Percentiles rank a stretch among this genome's conserved stretches.
phyloP scores from a whole-genome alignment of 1,284 basidiomycete genomes.

The Boletus semigastroideus region DNA sequence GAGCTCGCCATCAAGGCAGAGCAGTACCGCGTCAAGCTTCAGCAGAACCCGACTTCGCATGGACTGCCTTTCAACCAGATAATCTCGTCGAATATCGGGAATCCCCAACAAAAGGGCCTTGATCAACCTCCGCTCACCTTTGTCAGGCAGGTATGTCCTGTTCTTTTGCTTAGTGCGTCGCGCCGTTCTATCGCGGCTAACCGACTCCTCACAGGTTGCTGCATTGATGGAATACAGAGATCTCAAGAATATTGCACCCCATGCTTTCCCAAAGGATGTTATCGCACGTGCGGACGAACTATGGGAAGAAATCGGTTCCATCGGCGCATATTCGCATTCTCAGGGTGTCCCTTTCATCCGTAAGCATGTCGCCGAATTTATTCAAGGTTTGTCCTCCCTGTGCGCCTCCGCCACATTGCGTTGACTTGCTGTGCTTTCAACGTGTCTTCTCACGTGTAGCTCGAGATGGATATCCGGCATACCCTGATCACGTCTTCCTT shows the following conservation, averaged over 20 bases:
- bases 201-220: slow-evolving; percentile 57
- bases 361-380: slow-evolving; percentile 87
- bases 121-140: slow-evolving; percentile 95
- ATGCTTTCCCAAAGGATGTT: slow-evolving; percentile 85
- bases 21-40: slow-evolving; percentile 71
- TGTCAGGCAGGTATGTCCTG: slow-evolving; percentile 74
- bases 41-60: slow-evolving; percentile 44
- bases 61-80: slow-evolving; percentile 85
- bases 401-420: neutral
- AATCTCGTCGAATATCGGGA: slow-evolving; percentile 97
- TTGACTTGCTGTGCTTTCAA: slow-evolving; percentile 9
- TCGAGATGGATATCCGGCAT: slow-evolving; percentile 83
- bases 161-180: neutral
- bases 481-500: slow-evolving; percentile 89
- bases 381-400: slow-evolving; percentile 37
- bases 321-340: slow-evolving; percentile 95
- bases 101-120: slow-evolving; percentile 94
- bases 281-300: slow-evolving; percentile 82
- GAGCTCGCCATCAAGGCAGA: slow-evolving; percentile 96
- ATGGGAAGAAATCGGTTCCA: slow-evolving; percentile 85
- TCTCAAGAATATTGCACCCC: slow-evolving; percentile 74
- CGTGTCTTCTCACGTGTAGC: slow-evolving; percentile 45
- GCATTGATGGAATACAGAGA: slow-evolving; percentile 92
- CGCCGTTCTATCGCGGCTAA: slow-evolving; percentile 1
- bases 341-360: slow-evolving; percentile 92